Base-by-base conservation (phyloP, 768 basidiomycete species). In the Lentinula aciculospora region DNA sequence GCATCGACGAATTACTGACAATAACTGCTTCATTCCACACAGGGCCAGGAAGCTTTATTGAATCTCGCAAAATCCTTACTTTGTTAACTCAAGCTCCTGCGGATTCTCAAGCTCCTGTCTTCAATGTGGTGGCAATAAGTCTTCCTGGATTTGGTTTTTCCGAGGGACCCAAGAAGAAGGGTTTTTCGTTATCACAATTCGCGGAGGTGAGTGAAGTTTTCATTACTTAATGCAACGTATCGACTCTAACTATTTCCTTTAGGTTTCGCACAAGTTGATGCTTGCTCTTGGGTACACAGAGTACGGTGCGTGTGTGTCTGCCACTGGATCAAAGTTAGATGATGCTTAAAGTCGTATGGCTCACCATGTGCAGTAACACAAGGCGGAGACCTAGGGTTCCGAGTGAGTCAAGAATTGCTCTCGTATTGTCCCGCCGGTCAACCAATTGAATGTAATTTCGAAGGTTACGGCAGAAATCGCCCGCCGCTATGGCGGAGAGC, bases 121-220 rank as follows among this genome's bases (percentile, higher is more conserved):
- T 80, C 60, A 77, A 81, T 59, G 76, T 81, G 12, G 77, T 80
- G 1, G 76, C 71, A 0, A 63, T 69, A 17, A 76, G 78, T 63
- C 57, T 80, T 4, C 78, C 78, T 2, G 76, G 75, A 0, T 81
- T 63, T 63, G 79, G 76, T 1, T 79, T 78, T 62, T 78, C 79
- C 0, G 72, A 78, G 23, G 74, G 67, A 1, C 67, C 73, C 9
- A 73, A 65, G 42, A 76, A 74, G 61, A 67, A 68, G 55, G 79
- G 77, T 3, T 80, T 80, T 46, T 46, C 57, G 5, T 28, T 50
- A 0, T 47, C 58, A 12, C 74, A 78, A 31, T 76, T 71, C 34
- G 75, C 75, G 1, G 74, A 72, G 71, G 64, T 74, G 12, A 19
- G 48, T n/a, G 17, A 53, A 28, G 23, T 27, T 21, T 21, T 19